phyloP scores from a whole-genome alignment of 2,329 filamentous ascomycete genomes.

The Calonectria multiphialidica region DNA sequence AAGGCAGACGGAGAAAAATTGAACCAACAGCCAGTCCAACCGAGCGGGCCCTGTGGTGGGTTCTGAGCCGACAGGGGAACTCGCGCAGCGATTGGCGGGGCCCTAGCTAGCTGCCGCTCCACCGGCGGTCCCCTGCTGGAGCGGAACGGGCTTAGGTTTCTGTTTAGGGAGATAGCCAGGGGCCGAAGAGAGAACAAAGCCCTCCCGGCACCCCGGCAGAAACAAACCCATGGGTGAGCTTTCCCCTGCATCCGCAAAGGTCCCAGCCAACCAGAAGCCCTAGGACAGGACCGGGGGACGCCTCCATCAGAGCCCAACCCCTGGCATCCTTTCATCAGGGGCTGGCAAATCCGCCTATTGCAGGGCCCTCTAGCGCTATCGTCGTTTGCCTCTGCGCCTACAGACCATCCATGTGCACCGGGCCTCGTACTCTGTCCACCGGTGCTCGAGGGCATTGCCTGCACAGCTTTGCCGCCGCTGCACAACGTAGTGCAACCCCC shows the following conservation, averaged over 20 bases:
- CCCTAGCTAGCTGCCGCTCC: constrained; percentile 8
- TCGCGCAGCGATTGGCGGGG: constrained; percentile 10
- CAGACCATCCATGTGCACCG: not conserved
- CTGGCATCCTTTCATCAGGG: constrained; percentile 3
- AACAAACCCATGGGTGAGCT: not conserved
- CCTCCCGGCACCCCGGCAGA: constrained; percentile 10
- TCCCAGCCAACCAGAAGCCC: constrained; percentile 16
- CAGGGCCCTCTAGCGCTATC: constrained; percentile 5
- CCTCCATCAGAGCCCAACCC: constrained; percentile 4
- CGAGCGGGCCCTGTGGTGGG: not conserved
- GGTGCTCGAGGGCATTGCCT: not conserved
- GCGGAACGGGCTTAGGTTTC: constrained; percentile 34
- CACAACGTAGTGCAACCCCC: constrained; percentile 8
- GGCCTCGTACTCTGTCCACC: not conserved
- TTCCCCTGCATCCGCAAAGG: constrained; percentile 14
- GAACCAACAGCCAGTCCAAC: not conserved
- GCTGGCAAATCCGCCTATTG: not conserved
- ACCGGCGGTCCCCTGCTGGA: constrained; percentile 22
- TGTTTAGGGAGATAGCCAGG: constrained; percentile 38
- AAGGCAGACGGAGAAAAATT: not conserved
- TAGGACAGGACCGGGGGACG: not conserved
- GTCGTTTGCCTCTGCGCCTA: not conserved
- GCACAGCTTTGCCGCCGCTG: constrained; percentile 3
- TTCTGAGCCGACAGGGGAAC: constrained; percentile 11
- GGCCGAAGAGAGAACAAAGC: constrained; percentile 17